These are phyloP conservation scores for Punica granatum DNA, from an alignment of 345 rosid genomes.

Conservation along the genomic window DNA sequence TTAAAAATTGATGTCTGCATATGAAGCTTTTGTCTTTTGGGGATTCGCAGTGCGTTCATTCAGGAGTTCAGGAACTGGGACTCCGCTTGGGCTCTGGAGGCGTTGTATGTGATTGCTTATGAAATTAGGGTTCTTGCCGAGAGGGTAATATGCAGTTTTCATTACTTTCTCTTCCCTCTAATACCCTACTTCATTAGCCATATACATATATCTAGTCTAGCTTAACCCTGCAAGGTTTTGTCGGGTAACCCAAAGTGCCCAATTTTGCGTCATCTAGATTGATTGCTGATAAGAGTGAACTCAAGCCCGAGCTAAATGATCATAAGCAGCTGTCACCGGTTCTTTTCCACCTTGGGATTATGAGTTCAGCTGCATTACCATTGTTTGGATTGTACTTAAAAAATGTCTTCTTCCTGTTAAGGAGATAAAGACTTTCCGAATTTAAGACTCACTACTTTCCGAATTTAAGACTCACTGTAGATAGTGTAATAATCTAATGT, in stretches of 20 bases:
- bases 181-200: not conserved
- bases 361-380: not conserved
- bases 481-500: not conserved
- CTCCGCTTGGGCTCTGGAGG: conserved; percentile 90
- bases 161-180: not conserved
- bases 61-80: conserved; percentile 99
- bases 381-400: not conserved
- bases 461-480: too few relatives aligned
- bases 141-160: conserved; percentile 38
- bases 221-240: too few relatives aligned
- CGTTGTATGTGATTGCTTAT: conserved; percentile 74
- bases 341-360: too few relatives aligned
- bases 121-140: conserved; percentile 95
- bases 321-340: not conserved
- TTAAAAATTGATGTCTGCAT: not conserved
- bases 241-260: too few relatives aligned
- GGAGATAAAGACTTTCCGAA: not conserved
- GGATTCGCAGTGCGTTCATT: conserved; percentile 56
- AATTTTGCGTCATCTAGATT: too few relatives aligned
- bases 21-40: not conserved
- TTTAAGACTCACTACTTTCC: too few relatives aligned
- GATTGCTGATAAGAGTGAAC: too few relatives aligned
- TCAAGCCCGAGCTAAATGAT: not conserved
- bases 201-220: too few relatives aligned
- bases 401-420: not conserved